phyloP scores from a whole-genome alignment of 2,329 filamentous ascomycete genomes.

The Fusarium tupiense region DNA sequence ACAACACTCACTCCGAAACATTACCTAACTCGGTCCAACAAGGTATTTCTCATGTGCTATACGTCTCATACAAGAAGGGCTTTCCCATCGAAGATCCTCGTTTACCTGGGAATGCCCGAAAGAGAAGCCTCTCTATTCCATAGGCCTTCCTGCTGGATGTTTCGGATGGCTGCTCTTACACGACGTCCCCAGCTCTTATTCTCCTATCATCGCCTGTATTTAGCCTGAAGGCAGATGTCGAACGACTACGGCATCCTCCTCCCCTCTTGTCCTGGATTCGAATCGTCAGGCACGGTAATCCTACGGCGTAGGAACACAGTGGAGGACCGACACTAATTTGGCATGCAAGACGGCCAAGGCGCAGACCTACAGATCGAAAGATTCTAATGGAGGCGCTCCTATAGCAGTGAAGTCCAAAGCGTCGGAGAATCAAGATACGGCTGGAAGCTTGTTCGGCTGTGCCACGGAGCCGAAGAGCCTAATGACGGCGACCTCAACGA shows the following conservation, averaged over 20 bases:
- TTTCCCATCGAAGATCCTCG: slow-evolving; percentile 3
- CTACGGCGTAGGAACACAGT: not conserved
- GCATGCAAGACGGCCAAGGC: not conserved
- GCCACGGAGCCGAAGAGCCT: not conserved
- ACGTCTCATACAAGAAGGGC: slow-evolving; percentile 6
- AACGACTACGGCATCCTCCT: slow-evolving; percentile 13
- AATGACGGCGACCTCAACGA: not conserved
- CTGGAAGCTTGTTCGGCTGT: slow-evolving; percentile 31
- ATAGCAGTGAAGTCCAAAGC: slow-evolving; percentile 12
- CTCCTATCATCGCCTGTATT: not conserved
- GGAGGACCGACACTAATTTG: slow-evolving; percentile 13
- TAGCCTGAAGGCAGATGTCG: not conserved
- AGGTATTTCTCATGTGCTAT: slow-evolving; percentile 1
- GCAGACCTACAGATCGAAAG: not conserved
- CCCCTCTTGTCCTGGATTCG: not conserved
- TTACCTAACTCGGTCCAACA: not conserved
- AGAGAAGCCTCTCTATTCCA: not conserved
- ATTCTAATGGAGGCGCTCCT: slow-evolving; percentile 21
- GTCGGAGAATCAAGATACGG: slow-evolving; percentile 16
- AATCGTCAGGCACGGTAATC: not conserved
- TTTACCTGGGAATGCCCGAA: slow-evolving; percentile 7
- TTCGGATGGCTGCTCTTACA: slow-evolving; percentile 21
- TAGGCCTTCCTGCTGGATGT: not conserved
- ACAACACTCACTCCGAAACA: not conserved
- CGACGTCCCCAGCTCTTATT: not conserved